These are phyloP conservation scores for Didymella keratinophila DNA, from an alignment of 2,329 filamentous ascomycete genomes.

Conservation along the genomic window DNA sequence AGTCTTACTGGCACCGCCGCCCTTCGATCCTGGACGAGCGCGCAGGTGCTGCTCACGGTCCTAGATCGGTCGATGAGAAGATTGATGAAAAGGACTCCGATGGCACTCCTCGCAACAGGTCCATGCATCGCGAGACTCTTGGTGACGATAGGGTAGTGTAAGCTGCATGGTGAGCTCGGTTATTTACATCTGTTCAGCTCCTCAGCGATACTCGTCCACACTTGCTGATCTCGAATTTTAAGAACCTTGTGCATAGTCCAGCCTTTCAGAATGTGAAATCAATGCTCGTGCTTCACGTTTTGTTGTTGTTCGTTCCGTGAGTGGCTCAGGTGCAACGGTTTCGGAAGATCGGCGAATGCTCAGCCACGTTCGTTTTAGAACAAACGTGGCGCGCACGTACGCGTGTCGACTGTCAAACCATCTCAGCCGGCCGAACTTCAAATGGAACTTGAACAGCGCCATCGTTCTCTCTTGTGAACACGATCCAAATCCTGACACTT, in stretches of 20 bases:
- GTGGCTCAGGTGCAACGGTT: neutral
- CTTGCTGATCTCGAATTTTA: neutral
- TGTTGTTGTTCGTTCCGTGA: neutral
- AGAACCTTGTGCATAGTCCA: neutral
- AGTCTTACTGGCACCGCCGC: conserved; percentile 38
- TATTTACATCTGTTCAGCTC: neutral
- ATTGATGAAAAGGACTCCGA: conserved; percentile 29
- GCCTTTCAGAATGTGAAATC: neutral
- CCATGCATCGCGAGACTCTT: conserved; percentile 33
- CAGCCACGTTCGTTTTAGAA: conserved; percentile 26
- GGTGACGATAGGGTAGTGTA: conserved; percentile 24
- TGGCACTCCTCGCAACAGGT: conserved; percentile 32
- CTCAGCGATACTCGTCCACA: neutral
- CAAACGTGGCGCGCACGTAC: conserved; percentile 35
- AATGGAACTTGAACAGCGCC: neutral
- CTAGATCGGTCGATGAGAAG: conserved; percentile 31
- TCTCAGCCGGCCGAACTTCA: conserved; percentile 20
- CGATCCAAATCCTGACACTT: neutral
- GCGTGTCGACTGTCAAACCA: conserved; percentile 21
- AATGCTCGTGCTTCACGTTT: neutral
- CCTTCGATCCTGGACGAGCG: conserved; percentile 29
- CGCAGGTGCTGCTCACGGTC: conserved; percentile 14
- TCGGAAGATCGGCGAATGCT: conserved; percentile 15
- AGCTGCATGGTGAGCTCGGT: conserved; percentile 1
- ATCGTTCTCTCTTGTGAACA: neutral